Percentiles rank a stretch among this genome's conserved stretches.
phyloP scores from a whole-genome alignment of 441 rosid species.

The Daphne laureola region DNA sequence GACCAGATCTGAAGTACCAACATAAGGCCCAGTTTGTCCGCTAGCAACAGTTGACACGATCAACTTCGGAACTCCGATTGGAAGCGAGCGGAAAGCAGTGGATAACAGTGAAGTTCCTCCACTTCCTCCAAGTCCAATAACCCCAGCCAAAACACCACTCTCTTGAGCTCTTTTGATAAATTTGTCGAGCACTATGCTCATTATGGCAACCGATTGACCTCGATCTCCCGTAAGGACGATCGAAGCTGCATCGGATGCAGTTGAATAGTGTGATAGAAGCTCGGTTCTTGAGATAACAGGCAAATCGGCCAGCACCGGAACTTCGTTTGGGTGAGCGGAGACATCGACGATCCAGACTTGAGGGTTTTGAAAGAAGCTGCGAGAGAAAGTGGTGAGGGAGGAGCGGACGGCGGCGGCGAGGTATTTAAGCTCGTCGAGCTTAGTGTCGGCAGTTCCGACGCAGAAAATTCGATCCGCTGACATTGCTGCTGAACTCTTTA shows the following conservation, averaged over 20 bases:
- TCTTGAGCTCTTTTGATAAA: constrained; percentile 37
- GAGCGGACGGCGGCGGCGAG: constrained; percentile 57
- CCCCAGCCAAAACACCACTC: constrained; percentile 47
- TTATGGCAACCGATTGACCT: constrained; percentile 56
- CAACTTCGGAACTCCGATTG: constrained; percentile 70
- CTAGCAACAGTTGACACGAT: constrained; percentile 90
- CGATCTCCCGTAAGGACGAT: constrained; percentile 50
- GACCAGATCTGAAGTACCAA: constrained; percentile 76
- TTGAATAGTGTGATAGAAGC: constrained; percentile 39
- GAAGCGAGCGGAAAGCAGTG: constrained; percentile 62
- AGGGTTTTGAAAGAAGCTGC: constrained; percentile 21
- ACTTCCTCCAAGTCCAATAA: constrained; percentile 77
- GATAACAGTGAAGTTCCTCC: constrained; percentile 83
- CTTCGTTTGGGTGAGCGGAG: constrained; percentile 40
- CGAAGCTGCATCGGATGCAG: constrained; percentile 16
- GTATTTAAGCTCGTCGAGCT: constrained; percentile 68
- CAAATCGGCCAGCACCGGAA: constrained; percentile 31
- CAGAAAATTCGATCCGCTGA: constrained; percentile 45
- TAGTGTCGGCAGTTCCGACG: constrained; percentile 78
- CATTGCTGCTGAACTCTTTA: constrained; percentile 16
- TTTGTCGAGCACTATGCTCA: constrained; percentile 56
- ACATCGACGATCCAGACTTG: constrained; percentile 71
- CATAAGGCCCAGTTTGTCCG: constrained; percentile 66
- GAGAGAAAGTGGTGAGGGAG: constrained; percentile 35
- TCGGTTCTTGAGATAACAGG: constrained; percentile 44